These are phyloP conservation scores for Phaseolus coccineus DNA, from an alignment of 331 rosid genomes.

Conservation along the genomic window DNA sequence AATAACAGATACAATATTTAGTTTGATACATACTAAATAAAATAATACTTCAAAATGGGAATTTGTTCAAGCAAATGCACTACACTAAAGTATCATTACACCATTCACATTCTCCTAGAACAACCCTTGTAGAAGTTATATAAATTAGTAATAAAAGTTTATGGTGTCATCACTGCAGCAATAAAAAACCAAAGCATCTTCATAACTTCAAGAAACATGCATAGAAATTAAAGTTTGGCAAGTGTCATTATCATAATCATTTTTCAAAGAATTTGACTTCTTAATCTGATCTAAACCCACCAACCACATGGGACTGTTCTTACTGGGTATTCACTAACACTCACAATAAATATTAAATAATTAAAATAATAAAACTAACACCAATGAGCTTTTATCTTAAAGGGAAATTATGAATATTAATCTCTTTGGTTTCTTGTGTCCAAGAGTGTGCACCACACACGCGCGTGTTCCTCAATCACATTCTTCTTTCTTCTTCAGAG, in stretches of 20 bases:
- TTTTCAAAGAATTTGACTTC: slow-evolving; percentile 1
- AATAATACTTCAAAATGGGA: background rate
- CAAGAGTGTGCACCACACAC: slow-evolving; percentile 17
- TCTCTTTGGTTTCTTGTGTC: background rate
- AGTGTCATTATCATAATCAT: slow-evolving; percentile 5
- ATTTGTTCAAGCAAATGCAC: background rate
- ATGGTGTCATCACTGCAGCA: background rate
- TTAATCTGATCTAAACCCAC: background rate
- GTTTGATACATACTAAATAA: background rate
- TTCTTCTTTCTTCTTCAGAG: slow-evolving; percentile 30
- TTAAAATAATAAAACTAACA: no score
- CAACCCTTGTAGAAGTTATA: background rate
- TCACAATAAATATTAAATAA: no score
- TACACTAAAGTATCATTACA: background rate
- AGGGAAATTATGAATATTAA: slow-evolving; percentile 6
- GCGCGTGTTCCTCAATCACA: slow-evolving; percentile 24
- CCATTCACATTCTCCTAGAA: background rate
- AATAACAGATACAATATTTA: no score
- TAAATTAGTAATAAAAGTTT: background rate
- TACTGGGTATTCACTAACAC: background rate
- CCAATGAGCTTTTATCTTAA: background rate
- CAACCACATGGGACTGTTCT: slow-evolving; percentile 23
- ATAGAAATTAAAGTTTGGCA: background rate
- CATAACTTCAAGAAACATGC: background rate
- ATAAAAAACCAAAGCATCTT: background rate